These are phyloP conservation scores for Phaeodactylum tricornutum DNA, from an alignment of 108 stramenopile species.

Conservation along the genomic window DNA sequence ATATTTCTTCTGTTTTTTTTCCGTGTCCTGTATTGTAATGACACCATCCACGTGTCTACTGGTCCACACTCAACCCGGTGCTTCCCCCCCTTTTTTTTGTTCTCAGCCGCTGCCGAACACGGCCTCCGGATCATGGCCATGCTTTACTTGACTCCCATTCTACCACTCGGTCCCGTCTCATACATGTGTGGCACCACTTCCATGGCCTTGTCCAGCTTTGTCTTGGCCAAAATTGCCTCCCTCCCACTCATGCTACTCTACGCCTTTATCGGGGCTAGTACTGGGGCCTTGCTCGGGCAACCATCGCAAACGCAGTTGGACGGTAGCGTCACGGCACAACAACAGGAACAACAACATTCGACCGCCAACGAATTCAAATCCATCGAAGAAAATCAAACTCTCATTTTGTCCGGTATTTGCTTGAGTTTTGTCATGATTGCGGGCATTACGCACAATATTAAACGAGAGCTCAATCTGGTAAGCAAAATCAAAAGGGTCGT, in stretches of 20 bases:
- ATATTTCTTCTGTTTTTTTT: neutral
- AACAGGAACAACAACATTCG: slow-evolving; percentile 6
- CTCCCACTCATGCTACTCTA: slow-evolving; percentile 68
- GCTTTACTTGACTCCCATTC: slow-evolving; percentile 67
- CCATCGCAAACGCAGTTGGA: no score
- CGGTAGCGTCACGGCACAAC: neutral
- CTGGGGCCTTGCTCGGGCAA: slow-evolving; percentile 4
- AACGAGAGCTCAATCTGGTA: slow-evolving; percentile 68
- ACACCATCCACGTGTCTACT: no score
- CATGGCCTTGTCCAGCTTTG: slow-evolving; percentile 55
- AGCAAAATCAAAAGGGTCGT: no score
- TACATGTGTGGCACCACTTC: slow-evolving; percentile 79
- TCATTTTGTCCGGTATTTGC: slow-evolving; percentile 52
- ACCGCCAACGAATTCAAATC: slow-evolving; percentile 28
- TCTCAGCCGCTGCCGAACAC: slow-evolving; percentile 53
- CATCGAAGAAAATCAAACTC: slow-evolving; percentile 44
- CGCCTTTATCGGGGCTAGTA: slow-evolving; percentile 59
- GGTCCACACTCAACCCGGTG: no score
- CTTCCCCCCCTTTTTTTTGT: neutral
- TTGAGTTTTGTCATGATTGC: slow-evolving; percentile 67
- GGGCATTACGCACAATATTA: slow-evolving; percentile 49
- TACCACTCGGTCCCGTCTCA: slow-evolving; percentile 67
- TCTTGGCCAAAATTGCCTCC: slow-evolving; percentile 62
- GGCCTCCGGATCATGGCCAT: slow-evolving; percentile 78
- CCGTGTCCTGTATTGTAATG: no score